A percentile compares a stretch with the other conserved stretches of the same genome.
Evolutionary conservation across 2,329 filamentous ascomycete genomes (phyloP).

Genomic region (Xylariales sp.): DNA sequence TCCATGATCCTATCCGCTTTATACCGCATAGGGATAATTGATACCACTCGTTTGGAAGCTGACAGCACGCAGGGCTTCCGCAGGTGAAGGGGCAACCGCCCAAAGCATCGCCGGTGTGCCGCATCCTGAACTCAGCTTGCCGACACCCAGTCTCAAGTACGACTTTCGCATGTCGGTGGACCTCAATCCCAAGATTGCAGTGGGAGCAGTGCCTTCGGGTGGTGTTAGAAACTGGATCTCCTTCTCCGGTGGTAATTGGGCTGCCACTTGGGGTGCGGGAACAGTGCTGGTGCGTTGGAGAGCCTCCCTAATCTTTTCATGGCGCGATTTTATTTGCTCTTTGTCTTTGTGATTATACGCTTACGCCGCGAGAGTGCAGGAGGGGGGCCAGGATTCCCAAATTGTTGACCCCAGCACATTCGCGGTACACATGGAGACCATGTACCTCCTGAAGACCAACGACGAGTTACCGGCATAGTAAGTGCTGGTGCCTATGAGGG

Average conservation of each 20-base stretch:
- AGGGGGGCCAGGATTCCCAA: slow-evolving; percentile 31
- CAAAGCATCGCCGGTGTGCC: slow-evolving; percentile 2
- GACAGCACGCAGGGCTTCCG: no score
- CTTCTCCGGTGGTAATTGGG: slow-evolving; percentile 42
- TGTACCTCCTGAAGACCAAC: slow-evolving; percentile 43
- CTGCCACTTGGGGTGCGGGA: slow-evolving; percentile 43
- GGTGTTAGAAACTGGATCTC: slow-evolving; percentile 45
- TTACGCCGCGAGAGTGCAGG: no score
- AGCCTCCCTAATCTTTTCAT: no score
- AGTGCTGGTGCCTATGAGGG: no score
- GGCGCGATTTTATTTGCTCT: no score
- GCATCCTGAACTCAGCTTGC: slow-evolving; percentile 36
- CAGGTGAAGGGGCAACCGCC: no score
- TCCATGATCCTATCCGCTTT: no score
- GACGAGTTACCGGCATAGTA: slow-evolving; percentile 42
- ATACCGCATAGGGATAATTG: no score
- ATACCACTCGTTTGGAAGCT: no score
- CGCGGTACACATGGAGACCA: slow-evolving; percentile 36
- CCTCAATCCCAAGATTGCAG: slow-evolving; percentile 36
- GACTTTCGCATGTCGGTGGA: slow-evolving; percentile 47
- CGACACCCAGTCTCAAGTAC: slow-evolving; percentile 40
- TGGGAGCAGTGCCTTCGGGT: slow-evolving; percentile 32
- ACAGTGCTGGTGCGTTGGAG: slow-evolving; percentile 33
- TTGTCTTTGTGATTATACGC: no score
- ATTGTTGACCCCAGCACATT: slow-evolving; percentile 22